Base-by-base conservation (phyloP, 306 rosid genomes). In the Prosopis cineraria region DNA sequence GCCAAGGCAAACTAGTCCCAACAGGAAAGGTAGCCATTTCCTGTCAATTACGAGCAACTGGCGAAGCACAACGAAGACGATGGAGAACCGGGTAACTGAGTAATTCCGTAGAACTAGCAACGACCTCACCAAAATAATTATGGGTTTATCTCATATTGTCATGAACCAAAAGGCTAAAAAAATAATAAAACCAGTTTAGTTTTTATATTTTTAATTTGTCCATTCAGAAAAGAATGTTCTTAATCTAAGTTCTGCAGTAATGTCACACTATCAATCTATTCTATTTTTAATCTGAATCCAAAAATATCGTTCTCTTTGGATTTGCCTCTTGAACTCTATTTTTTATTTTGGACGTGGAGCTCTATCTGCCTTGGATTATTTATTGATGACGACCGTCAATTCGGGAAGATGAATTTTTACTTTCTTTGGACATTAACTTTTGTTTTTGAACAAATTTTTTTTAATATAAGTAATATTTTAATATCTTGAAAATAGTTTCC, bases 11-110 rank as follows among this genome's bases (percentile, higher is more conserved):
- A 81, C 85, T 84, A 73, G 87, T 62, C 77, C 91, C 92, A 62
- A 88, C 56, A 22, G 93, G 84, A 78, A 89, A 63, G 76, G 93
- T 50, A 73, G 90, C 90, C 98, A 91, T 92, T 76, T 68, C 71
- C 66, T 4, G 4, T 22, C 10, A 3, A 47, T 4, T 44, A 59
- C 39, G 14, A 39, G 64, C 70, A 47, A 65, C 59, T 40, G 59
- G n/a, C 44, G 30, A 60, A 27, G 50, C 20, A 8, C 22, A 10
- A 17, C 34, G 59, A 7, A 12, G 56, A 19, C 3, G 70, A 65
- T n/a, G 70, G 47, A 3, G 6, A 30, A 24, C n/a, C n/a, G n/a
- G n/a, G n/a, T n/a, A n/a, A n/a, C n/a, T n/a, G 22, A 10, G 69
- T 19, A 43, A 20, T 17, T 27, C 8, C n/a, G 12, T 3, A 22